phyloP scores from a whole-genome alignment of 2,329 filamentous ascomycete genomes.

The Diaporthe ampelina region DNA sequence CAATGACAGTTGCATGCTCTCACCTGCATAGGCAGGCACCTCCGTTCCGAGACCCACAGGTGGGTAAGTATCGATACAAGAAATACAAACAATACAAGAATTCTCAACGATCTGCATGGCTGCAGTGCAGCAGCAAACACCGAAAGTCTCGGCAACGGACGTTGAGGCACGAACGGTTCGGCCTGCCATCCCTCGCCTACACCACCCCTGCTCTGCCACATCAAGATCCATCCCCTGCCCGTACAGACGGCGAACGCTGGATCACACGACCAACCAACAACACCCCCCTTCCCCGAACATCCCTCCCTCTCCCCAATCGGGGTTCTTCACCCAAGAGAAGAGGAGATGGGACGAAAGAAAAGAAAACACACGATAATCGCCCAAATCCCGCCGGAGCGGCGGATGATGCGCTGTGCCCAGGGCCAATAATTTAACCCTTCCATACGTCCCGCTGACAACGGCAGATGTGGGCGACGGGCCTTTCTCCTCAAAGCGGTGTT shows the following conservation, averaged over 20 bases:
- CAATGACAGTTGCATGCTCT: neutral
- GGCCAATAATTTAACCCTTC: neutral
- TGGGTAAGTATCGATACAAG: neutral
- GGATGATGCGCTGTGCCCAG: neutral
- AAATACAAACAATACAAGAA: neutral
- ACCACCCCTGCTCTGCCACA: neutral
- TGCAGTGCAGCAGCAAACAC: neutral
- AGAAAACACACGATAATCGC: neutral
- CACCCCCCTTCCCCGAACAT: too few species aligned
- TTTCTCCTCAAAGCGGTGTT: neutral
- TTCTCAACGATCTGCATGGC: neutral
- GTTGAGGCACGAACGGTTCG: neutral
- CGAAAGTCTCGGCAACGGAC: neutral
- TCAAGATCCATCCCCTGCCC: too few species aligned
- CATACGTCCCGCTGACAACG: neutral
- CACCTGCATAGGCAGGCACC: neutral
- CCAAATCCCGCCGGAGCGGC: neutral
- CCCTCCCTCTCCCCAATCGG: neutral
- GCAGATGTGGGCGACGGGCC: neutral
- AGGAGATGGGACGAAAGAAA: constrained; percentile 2
- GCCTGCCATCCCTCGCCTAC: neutral
- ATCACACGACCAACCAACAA: neutral
- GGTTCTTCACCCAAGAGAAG: neutral
- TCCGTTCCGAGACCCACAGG: neutral
- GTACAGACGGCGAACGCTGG: neutral